These are phyloP conservation scores for Centella asiatica DNA, from an alignment of 129 eudicot species.

Conservation along the genomic window DNA sequence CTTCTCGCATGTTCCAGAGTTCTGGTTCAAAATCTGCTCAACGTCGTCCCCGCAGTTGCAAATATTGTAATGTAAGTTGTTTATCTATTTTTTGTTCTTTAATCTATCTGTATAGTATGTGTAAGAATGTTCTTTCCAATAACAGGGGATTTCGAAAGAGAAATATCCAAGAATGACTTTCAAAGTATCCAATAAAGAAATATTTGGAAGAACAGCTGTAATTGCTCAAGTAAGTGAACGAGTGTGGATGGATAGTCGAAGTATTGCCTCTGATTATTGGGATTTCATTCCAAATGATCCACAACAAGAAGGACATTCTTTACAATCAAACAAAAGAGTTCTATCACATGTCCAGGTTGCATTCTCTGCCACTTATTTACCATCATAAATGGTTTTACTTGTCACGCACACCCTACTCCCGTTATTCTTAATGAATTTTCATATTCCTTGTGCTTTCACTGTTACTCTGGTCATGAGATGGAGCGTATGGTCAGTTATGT, in stretches of 20 bases:
- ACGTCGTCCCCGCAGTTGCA: slow-evolving; percentile 31
- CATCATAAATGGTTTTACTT: not conserved
- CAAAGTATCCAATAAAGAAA: slow-evolving; percentile 54
- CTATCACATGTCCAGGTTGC: slow-evolving; percentile 72
- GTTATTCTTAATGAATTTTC: too few species aligned
- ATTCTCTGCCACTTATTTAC: slow-evolving; percentile 5
- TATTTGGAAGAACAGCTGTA: slow-evolving; percentile 68
- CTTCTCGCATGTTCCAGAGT: slow-evolving; percentile 34
- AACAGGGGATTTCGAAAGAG: slow-evolving; percentile 46
- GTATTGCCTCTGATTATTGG: slow-evolving; percentile 68
- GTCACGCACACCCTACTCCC: too few species aligned
- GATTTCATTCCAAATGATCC: slow-evolving; percentile 54
- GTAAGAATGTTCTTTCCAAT: slow-evolving; percentile 12
- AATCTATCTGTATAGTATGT: slow-evolving; percentile 1
- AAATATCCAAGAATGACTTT: slow-evolving; percentile 54
- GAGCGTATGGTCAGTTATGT: not conserved
- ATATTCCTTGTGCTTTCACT: too few species aligned
- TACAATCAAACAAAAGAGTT: slow-evolving; percentile 39
- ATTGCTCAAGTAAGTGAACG: slow-evolving; percentile 42
- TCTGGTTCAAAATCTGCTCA: slow-evolving; percentile 17
- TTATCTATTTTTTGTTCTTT: slow-evolving; percentile 5
- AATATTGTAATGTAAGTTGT: slow-evolving; percentile 75
- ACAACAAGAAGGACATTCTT: slow-evolving; percentile 30
- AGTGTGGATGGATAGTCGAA: slow-evolving; percentile 15
- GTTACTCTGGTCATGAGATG: not conserved